These are phyloP conservation scores for Oryza nivara DNA, from an alignment of 176 grass and related monocot species.

Conservation along the genomic window DNA sequence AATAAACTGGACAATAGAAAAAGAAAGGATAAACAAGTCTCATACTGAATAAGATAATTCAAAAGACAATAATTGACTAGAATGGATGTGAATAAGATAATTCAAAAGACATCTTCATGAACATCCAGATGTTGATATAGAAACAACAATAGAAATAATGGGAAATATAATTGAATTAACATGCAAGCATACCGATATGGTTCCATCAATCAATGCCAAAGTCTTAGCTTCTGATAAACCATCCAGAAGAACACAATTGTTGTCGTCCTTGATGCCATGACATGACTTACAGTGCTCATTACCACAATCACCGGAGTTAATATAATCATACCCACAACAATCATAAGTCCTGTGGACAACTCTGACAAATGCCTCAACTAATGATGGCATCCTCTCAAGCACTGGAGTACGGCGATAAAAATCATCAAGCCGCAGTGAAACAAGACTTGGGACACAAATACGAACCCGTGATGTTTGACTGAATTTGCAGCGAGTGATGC, in stretches of 20 bases:
- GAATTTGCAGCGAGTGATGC: not conserved
- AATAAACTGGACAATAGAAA: not conserved
- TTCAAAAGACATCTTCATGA: not conserved
- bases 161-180: not conserved
- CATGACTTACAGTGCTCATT: not conserved
- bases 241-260: not conserved
- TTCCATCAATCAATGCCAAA: not conserved
- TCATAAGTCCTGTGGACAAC: not conserved
- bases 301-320: not conserved
- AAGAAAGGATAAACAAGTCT: not conserved
- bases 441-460: not conserved
- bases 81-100: not conserved
- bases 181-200: not conserved
- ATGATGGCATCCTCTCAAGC: not conserved
- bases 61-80: not conserved
- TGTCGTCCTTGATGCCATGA: not conserved
- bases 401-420: not conserved
- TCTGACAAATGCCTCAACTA: not conserved
- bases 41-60: not conserved
- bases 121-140: not conserved
- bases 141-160: not conserved
- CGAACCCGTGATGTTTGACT: not conserved
- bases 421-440: not conserved
- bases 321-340: not conserved
- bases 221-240: not conserved